Base-by-base conservation (phyloP, 2,329 filamentous ascomycete species). In the Pseudocercospora cruenta region DNA sequence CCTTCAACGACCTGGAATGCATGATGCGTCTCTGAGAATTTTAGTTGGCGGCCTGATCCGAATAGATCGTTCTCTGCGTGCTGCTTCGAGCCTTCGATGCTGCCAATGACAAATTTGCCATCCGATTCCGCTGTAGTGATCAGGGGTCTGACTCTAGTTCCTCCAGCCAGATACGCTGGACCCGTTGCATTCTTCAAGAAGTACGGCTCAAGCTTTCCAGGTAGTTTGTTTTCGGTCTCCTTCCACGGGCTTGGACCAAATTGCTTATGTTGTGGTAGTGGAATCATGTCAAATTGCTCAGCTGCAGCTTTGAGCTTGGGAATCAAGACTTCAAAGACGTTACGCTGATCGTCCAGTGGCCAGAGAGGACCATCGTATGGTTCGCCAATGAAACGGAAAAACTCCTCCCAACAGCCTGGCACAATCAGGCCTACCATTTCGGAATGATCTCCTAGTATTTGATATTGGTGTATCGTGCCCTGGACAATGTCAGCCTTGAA, bases 351-450 rank as follows among this genome's bases (percentile, higher is more conserved):
- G 39, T 77, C 74, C 59, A 85, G 82, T 0, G 86, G 85, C 16
- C 85, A 80, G 21, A 69, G 60, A 1, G 73, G 71, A 0, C 85
- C 85, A 3, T 76, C 68, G 63, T 83, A 87, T 0, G 82, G 78
- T 73, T 88, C 85, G 28, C 81, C 81, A 7, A 88, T 81, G 71
- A 86, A 84, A 58, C 86, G 81, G 78, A 88, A 88, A 78, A 88
- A 88, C 69, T 88, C 85, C 28, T 86, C 78, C 86, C 86, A 88
- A 71, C 86, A 85, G 4, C 85, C 86, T 0, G 86, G 86, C 0
- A 84, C 83, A 28, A 88, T 83, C 3, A 88, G 74, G 14, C 85
- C 85, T 1, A 85, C 76, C 21, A 82, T 81, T 67, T 88, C 86
- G 1, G 84, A 85, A 67, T 87, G 83, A 0, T 83, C 80, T 1